Evolutionary conservation across 75 land plant species (phyloP), one percentile per base, ranked within the genome.

Genomic region (Ceratopteris richardii): DNA sequence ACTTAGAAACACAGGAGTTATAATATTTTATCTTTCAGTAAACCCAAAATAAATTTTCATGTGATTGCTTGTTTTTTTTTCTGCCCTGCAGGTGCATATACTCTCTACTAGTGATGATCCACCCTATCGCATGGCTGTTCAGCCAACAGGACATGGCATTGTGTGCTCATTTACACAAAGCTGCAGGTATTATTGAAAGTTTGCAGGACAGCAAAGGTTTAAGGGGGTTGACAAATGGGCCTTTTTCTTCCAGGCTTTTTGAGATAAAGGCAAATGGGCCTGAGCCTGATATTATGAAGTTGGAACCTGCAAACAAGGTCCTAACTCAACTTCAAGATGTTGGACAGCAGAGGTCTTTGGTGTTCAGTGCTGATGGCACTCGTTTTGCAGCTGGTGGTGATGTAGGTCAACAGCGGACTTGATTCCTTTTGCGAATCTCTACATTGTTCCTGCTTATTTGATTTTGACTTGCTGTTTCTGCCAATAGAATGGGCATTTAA

Each of bases 341-440:
- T 57, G 98, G 98, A 16, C 80, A 72, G 39, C 99, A 94, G 72
- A 68, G 79, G 57, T 81, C 79, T 37, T 36, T 94, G 39, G 63
- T 75, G 22, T 94, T 94, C 62, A 75, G 77, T 44, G 47, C 64
- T 13, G 88, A 86, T 44, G 99, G 98, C 1, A 76, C 83, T 29
- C 50, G 76, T 3, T 69, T 94, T 60, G 99, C 99, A 33, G 56
- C 72, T 55, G 99, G 99, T 36, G 88, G 91, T 20, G 90, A 86
- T 66, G 93, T 88, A 70, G 58, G 67, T 42, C 14, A 7, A 31
- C 42, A n/a, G n/a, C n/a, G n/a, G n/a, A n/a, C n/a, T n/a, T n/a
- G n/a, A n/a, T n/a, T n/a, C n/a, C n/a, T n/a, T n/a, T n/a, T n/a
- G n/a, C n/a, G n/a, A n/a, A n/a, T n/a, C n/a, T n/a, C n/a, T n/a